Conservation (phyloP, 768 basidiomycete species). For the Kwoniella mangroviensis region DNA sequence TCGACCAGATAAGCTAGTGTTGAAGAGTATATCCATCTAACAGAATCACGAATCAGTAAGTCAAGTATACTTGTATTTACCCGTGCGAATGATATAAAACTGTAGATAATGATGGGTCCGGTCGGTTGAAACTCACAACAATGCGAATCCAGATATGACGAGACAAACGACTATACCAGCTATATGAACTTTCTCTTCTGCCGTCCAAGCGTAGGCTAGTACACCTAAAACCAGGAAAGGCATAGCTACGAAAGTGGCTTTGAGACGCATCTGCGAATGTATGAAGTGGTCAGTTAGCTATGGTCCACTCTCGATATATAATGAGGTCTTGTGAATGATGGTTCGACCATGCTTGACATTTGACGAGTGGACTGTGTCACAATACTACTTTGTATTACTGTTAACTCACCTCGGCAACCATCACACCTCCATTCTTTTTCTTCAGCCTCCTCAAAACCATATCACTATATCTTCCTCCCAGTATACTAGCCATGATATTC, state of each 20-base stretch:
- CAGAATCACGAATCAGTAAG: not conserved
- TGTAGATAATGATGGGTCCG: conserved; percentile 1
- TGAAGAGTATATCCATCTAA: conserved; percentile 68
- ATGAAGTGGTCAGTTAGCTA: not conserved
- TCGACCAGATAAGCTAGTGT: conserved; percentile 86
- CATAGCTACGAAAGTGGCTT: conserved; percentile 67
- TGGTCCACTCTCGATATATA: too few relatives aligned
- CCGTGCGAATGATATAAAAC: too few relatives aligned
- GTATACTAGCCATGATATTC: conserved; percentile 63
- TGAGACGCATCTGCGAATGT: conserved; percentile 68
- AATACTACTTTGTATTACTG: too few relatives aligned
- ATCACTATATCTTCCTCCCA: conserved; percentile 69
- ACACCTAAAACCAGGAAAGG: conserved; percentile 67
- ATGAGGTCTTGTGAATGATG: too few relatives aligned
- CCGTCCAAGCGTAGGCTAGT: conserved; percentile 77
- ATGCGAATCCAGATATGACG: conserved; percentile 73
- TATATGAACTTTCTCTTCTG: conserved; percentile 67
- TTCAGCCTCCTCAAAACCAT: conserved; percentile 61
- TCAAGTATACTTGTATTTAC: not conserved
- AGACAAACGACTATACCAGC: conserved; percentile 73
- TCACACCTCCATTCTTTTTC: conserved; percentile 61
- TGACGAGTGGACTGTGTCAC: too few relatives aligned
- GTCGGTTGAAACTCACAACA: conserved; percentile 64
- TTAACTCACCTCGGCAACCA: conserved; percentile 68
- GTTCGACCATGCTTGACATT: too few relatives aligned